A percentile compares a stretch with the other conserved stretches of the same genome.
These are phyloP conservation scores for Agapanthus africanus DNA, from an alignment of 106 monocot species.

Conservation along the genomic window DNA sequence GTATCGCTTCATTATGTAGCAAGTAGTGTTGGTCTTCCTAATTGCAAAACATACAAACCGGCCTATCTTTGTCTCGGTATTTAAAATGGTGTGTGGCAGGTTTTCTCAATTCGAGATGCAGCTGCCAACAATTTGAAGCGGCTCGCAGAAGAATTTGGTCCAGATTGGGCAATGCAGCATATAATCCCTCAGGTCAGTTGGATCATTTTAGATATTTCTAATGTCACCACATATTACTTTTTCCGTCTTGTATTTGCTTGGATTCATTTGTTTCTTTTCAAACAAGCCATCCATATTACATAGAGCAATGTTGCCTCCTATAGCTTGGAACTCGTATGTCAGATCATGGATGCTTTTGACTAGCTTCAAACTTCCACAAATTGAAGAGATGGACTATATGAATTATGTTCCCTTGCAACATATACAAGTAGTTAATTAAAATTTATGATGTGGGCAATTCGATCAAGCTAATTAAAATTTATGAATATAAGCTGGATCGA, in stretches of 20 bases:
- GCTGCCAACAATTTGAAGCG: conserved; percentile 88
- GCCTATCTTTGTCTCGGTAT: too few species aligned
- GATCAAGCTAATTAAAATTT: too few species aligned
- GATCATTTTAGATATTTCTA: background rate
- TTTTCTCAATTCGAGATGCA: conserved; percentile 76
- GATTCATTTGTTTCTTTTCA: background rate
- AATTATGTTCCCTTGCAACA: background rate
- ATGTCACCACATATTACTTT: background rate
- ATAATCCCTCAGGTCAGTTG: conserved; percentile 44
- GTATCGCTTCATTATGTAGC: too few species aligned
- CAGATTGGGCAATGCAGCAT: conserved; percentile 85
- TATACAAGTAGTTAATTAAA: too few species aligned
- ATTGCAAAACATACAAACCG: too few species aligned
- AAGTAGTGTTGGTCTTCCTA: too few species aligned
- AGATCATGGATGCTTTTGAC: background rate
- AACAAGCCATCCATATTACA: background rate
- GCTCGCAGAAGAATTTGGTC: conserved; percentile 83
- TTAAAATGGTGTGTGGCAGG: too few species aligned
- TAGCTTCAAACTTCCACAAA: background rate
- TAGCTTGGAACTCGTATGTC: background rate
- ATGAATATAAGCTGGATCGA: too few species aligned
- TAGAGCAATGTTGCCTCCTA: background rate
- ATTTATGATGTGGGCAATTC: too few species aligned
- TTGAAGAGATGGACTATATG: background rate
- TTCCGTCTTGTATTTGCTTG: background rate